Evolutionary conservation across 352 stramenopile genomes (phyloP).

Genomic region (Phytophthora litchii): DNA sequence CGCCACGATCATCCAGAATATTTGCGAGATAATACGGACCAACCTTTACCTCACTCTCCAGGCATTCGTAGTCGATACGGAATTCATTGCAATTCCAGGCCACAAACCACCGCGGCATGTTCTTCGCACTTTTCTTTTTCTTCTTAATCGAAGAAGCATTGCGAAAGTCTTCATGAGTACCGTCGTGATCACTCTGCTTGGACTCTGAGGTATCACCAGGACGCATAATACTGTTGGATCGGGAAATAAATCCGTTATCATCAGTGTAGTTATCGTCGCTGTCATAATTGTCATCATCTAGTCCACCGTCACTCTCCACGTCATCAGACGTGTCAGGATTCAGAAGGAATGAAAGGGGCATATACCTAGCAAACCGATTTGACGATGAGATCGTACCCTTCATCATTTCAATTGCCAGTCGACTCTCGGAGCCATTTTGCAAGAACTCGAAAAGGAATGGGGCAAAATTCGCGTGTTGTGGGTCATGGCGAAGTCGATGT

Average conservation of each 20-base stretch:
- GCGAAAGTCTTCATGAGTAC: constrained; percentile 36
- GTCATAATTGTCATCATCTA: constrained; percentile 68
- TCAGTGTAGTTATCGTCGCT: constrained; percentile 78
- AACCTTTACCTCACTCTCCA: constrained; percentile 80
- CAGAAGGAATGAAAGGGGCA: constrained; percentile 80
- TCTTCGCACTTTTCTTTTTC: constrained; percentile 69
- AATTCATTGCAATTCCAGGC: constrained; percentile 91
- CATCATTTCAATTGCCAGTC: constrained; percentile 70
- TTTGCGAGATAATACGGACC: constrained; percentile 86
- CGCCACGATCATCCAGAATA: constrained; percentile 79
- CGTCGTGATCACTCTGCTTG: constrained; percentile 45
- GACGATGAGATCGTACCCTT: constrained; percentile 82
- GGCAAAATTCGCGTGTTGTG: constrained; percentile 55
- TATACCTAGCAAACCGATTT: constrained; percentile 79
- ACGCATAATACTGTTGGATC: constrained; percentile 43
- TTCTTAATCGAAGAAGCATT: constrained; percentile 55
- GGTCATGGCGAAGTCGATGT: constrained; percentile 28
- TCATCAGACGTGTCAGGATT: constrained; percentile 75
- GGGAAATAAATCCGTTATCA: constrained; percentile 56
- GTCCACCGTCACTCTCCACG: constrained; percentile 65
- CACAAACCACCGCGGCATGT: constrained; percentile 83
- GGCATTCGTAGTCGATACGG: constrained; percentile 73
- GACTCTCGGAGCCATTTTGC: constrained; percentile 65
- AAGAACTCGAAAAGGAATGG: constrained; percentile 82
- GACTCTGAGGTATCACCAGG: constrained; percentile 32